Evolutionary conservation across 2,329 filamentous ascomycete species (phyloP), one percentile per base, ranked within the genome.

Genomic region (Cladosporium austrohemisphaericum): DNA sequence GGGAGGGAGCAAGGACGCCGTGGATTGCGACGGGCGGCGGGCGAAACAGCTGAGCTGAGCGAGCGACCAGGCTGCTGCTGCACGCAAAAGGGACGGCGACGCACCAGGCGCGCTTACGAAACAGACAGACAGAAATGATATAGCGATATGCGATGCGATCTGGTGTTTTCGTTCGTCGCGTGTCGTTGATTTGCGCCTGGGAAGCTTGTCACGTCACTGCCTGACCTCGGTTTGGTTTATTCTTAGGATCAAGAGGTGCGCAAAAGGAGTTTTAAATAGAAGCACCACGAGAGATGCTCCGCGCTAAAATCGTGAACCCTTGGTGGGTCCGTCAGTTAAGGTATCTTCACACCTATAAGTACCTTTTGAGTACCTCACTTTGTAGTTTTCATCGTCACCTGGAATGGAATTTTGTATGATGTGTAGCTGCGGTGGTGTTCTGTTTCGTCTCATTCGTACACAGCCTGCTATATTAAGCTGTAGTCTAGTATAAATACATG

Each of bases 191-290:
- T 16, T 28, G 37, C 23, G 22, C 20, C 22, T 28, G 37, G 22
- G 37, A 9, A 28, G 37, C 37, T 40, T 40, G 13, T 32, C 37
- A 40, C 37, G 37, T 40, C 37, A 40, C 37, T 40, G 13, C 11
- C n/a, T 25, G 36, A 25, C 36, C 36, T 25, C 13, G 36, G 36
- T 40, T 40, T 40, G 36, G 36, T n/a, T 3, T 33, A 16, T 16
- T 33, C n/a, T 14, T 35, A 35, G 5, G 16, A 36, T 11, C 10
- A 36, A 36, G 18, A 36, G 32, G 20, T 26, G 37, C 13, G 14
- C 22, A 28, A 26, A 26, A 26, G 23, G 37, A 28, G 37, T 40
- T 40, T 40, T 40, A 40, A 40, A 40, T 40, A 40, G 37, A 23
- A 40, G 5, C 37, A 31, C 10, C 16, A 16, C 32, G 20, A 36